phyloP scores from a whole-genome alignment of 2,329 filamentous ascomycete species.

The Trichoderma brevicompactum region DNA sequence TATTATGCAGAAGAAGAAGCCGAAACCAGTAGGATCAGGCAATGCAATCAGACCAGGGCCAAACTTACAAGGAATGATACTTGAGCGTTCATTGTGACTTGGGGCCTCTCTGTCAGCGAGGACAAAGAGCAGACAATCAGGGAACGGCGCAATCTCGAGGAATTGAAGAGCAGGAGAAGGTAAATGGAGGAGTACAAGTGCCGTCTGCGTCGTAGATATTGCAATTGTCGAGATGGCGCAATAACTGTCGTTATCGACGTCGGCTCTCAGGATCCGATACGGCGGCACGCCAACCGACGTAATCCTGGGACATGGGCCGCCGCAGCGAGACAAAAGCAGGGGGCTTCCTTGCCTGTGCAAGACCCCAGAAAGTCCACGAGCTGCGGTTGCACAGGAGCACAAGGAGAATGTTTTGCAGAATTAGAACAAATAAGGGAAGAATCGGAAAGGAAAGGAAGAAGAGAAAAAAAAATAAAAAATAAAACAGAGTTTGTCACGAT shows the following conservation, averaged over 20 bases:
- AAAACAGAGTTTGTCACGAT: conserved; percentile 11
- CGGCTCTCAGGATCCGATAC: conserved; percentile 10
- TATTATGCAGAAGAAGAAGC: not conserved
- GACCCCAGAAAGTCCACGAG: not conserved
- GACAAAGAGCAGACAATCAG: not conserved
- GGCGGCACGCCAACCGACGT: conserved; percentile 10
- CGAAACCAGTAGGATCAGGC: not conserved
- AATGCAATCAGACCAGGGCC: not conserved
- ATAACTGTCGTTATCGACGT: conserved; percentile 28
- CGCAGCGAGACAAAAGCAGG: not conserved
- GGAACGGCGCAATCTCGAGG: not conserved
- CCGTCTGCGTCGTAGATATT: not conserved
- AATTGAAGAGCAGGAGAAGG: not conserved
- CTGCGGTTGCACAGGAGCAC: not conserved
- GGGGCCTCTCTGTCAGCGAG: not conserved
- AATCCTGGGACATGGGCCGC: not conserved
- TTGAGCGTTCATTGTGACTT: conserved; percentile 57
- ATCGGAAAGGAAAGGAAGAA: not conserved
- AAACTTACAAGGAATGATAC: conserved; percentile 61
- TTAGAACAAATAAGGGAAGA: not conserved
- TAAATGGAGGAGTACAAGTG: not conserved
- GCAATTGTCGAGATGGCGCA: conserved; percentile 28
- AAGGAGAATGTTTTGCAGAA: not conserved
- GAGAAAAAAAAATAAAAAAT: not conserved
- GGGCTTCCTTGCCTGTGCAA: conserved; percentile 15